These are phyloP conservation scores for Euclidium syriacum DNA, from an alignment of 345 rosid genomes.

Conservation along the genomic window DNA sequence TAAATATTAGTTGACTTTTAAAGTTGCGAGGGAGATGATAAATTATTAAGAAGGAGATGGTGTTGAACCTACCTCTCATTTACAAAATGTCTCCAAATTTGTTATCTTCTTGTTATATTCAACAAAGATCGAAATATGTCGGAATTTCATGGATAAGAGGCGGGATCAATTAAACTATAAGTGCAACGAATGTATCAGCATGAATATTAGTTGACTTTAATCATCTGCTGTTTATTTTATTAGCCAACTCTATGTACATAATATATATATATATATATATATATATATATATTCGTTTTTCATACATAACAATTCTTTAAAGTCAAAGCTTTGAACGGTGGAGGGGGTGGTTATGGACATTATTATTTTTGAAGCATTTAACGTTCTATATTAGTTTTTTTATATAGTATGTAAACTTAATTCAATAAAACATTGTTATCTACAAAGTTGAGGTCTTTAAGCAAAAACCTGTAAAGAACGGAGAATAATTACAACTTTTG, in stretches of 20 bases:
- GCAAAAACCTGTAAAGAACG: no score
- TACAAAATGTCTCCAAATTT: no score
- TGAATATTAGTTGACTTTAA: constrained; percentile 22
- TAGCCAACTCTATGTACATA: neutral
- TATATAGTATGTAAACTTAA: no score
- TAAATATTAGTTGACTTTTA: constrained; percentile 25
- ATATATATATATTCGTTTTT: no score
- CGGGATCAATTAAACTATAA: neutral
- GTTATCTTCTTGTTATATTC: no score
- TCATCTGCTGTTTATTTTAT: constrained; percentile 5
- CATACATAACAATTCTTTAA: neutral
- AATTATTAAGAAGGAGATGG: neutral
- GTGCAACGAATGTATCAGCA: constrained; percentile 8
- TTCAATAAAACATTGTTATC: no score
- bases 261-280: neutral
- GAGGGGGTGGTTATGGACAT: no score
- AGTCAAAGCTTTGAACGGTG: constrained; percentile 18
- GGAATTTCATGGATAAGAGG: neutral
- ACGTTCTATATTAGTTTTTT: no score
- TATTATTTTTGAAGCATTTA: no score
- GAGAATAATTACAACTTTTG: no score
- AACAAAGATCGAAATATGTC: neutral
- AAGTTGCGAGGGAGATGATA: neutral
- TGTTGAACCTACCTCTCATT: no score
- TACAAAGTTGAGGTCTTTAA: no score